Conservation (phyloP, 306 rosid genomes). For the Vigna unguiculata region DNA sequence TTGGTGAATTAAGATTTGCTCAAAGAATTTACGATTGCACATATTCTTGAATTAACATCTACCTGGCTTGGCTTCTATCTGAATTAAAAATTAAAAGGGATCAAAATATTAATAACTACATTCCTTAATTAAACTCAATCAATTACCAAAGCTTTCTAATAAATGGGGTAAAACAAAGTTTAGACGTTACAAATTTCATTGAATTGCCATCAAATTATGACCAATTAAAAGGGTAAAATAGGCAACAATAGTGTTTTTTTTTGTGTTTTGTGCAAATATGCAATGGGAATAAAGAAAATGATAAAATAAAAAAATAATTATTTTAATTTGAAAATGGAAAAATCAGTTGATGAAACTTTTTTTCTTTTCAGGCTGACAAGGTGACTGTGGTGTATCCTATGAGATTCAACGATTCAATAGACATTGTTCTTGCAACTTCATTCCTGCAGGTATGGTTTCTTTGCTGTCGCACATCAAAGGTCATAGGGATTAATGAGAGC, state of each 20-base stretch:
- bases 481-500: slow-evolving; percentile 20
- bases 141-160: no score
- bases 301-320: not conserved
- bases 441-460: slow-evolving; percentile 82
- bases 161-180: no score
- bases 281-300: slow-evolving; percentile 22
- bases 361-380: slow-evolving; percentile 79
- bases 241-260: not conserved
- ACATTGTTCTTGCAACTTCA: slow-evolving; percentile 88
- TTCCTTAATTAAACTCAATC: no score
- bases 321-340: slow-evolving; percentile 10
- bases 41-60: no score
- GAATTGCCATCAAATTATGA: no score
- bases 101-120: no score
- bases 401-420: slow-evolving; percentile 94
- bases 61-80: no score
- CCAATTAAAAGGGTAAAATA: no score
- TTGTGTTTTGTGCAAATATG: slow-evolving; percentile 6
- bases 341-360: slow-evolving; percentile 30
- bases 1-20: no score
- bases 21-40: no score
- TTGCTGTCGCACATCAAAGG: slow-evolving; percentile 28
- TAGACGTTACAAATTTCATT: no score
- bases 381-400: slow-evolving; percentile 92
- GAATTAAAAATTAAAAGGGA: no score